A percentile compares a stretch with the other conserved stretches of the same genome.
These are phyloP conservation scores for Hortaea werneckii DNA, from an alignment of 2,329 filamentous ascomycete genomes.

Conservation along the genomic window DNA sequence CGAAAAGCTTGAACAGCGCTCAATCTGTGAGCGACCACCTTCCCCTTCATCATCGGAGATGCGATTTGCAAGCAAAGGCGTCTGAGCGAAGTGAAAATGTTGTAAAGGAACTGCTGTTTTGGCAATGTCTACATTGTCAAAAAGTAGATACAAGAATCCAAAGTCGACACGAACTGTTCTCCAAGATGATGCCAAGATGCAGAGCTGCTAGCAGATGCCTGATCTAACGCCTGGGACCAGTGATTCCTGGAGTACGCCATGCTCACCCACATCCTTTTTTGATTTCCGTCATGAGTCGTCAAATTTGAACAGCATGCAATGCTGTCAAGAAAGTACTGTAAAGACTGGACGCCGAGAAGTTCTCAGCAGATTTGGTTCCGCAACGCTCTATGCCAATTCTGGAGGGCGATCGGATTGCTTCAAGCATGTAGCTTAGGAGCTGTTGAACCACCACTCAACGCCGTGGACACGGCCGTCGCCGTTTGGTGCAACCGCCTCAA, in stretches of 20 bases:
- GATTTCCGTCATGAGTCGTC: neutral
- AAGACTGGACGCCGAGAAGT: neutral
- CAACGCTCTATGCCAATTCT: neutral
- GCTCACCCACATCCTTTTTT: neutral
- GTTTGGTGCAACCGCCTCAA: slow-evolving; percentile 24
- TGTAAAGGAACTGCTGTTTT: too few species aligned
- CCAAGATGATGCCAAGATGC: neutral
- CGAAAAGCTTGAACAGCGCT: neutral
- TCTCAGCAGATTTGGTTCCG: neutral
- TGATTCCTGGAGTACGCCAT: neutral
- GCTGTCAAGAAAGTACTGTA: neutral
- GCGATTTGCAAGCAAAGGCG: neutral
- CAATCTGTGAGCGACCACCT: neutral
- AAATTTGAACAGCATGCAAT: neutral
- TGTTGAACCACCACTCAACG: slow-evolving; percentile 32
- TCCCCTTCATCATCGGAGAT: neutral
- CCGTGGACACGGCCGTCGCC: slow-evolving; percentile 28
- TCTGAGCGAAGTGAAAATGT: neutral
- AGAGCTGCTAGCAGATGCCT: neutral
- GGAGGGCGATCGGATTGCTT: neutral
- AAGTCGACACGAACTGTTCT: neutral
- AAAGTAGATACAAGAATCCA: neutral
- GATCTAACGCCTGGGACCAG: too few species aligned
- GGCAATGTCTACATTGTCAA: too few species aligned
- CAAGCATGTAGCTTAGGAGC: neutral